These are phyloP conservation scores for Populus hybrid DNA, from an alignment of 441 rosid genomes.

Conservation along the genomic window DNA sequence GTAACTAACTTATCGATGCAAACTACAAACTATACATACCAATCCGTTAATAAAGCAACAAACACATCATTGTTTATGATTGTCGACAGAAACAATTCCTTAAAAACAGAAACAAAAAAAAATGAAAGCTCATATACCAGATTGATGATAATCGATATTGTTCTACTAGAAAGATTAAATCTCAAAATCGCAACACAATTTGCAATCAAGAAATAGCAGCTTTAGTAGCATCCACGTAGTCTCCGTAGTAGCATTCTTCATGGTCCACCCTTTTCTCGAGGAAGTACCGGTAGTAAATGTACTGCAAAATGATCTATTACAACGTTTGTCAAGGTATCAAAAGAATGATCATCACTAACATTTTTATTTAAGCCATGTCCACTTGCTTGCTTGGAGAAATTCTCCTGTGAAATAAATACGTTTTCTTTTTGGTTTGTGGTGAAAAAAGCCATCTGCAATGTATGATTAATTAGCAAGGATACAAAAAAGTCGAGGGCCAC, in stretches of 20 bases:
- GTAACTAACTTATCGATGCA: too few species aligned
- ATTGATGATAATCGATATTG: neutral
- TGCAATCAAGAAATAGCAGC: constrained; percentile 23
- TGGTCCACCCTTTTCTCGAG: constrained; percentile 9
- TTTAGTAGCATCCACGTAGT: constrained; percentile 42
- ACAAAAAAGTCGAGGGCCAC: constrained; percentile 81
- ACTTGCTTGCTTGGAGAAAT: too few species aligned
- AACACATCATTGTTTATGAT: neutral
- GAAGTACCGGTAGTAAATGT: constrained; percentile 61
- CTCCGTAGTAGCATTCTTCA: constrained; percentile 21
- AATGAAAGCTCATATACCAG: neutral
- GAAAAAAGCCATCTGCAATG: too few species aligned
- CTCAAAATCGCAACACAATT: neutral
- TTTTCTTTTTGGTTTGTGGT: too few species aligned
- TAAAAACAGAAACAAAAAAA: neutral
- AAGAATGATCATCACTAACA: neutral
- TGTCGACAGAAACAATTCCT: neutral
- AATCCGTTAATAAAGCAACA: too few species aligned
- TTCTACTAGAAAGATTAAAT: neutral
- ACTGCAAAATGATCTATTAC: constrained; percentile 77
- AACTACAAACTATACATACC: neutral
- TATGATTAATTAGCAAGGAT: constrained; percentile 41
- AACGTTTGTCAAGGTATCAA: constrained; percentile 36
- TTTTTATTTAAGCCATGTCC: too few species aligned
- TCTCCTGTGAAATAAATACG: too few species aligned